Evolutionary conservation across 345 rosid species (phyloP), one percentile per base, ranked within the genome.

Genomic region (Pistacia vera): DNA sequence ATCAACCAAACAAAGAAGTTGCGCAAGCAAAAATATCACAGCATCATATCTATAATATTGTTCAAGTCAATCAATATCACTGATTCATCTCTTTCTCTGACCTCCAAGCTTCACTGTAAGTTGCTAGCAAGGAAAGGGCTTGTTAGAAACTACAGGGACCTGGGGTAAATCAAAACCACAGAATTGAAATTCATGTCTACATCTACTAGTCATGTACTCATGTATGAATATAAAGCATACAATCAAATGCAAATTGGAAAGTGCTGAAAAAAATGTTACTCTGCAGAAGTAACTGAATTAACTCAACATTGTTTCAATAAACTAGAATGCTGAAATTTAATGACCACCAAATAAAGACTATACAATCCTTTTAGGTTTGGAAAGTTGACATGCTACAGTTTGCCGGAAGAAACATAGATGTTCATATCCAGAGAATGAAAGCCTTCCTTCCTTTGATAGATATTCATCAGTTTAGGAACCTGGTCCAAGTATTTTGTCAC

Each of bases 361-460:
- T n/a, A 28, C 7, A 72, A 59, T 60, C 66, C 46, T 59, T 41
- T 48, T 60, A 72, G 20, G 28, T 72, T 18, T 25, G 16, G 49
- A 30, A 8, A 18, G 55, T 52, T 30, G 41, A 51, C 14, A 16
- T 6, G 36, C 64, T 48, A 2, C 11, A 48, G 55, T 25, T 41
- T 14, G 18, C 25, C 3, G 33, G 33, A 30, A 30, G 33, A 30
- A 30, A 30, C 33, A 25, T 25, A 25, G 25, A 25, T 30, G 18
- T 69, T 52, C 30, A 16, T n/a, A 56, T 25, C 55, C 20, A 71
- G n/a, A 60, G 66, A 56, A 12, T 61, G 11, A 18, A 62, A 30
- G 60, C 28, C 59, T 61, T 61, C 59, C 17, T 67, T 72, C n/a
- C 77, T 48, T 41, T 35, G 10, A 46, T 44, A 73, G 48, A 79